phyloP scores from a whole-genome alignment of 257 asterid species.

The Solanum rostratum region DNA sequence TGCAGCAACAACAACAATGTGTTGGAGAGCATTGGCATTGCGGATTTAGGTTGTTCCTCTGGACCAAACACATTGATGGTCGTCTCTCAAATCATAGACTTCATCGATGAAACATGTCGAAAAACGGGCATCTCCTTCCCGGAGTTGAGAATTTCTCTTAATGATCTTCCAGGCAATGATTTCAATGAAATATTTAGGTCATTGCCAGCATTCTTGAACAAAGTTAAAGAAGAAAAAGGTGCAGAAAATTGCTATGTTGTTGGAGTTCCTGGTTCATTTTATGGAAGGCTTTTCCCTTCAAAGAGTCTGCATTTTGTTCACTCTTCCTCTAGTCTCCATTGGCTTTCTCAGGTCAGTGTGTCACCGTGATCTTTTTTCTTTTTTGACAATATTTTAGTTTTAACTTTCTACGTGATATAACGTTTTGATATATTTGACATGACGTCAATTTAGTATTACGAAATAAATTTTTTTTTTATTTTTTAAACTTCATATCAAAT shows the following conservation, averaged over 20 bases:
- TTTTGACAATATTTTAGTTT: too few relatives aligned
- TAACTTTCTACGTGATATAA: too few relatives aligned
- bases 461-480: too few relatives aligned
- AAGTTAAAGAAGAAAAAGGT: slow-evolving; percentile 14
- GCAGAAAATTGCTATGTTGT: slow-evolving; percentile 29
- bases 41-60: slow-evolving; percentile 66
- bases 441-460: too few relatives aligned
- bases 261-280: slow-evolving; percentile 46
- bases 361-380: too few relatives aligned
- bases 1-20: slow-evolving; percentile 1
- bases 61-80: slow-evolving; percentile 51
- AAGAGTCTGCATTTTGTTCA: slow-evolving; percentile 44
- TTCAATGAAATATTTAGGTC: slow-evolving; percentile 38
- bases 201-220: slow-evolving; percentile 36
- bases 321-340: slow-evolving; percentile 68
- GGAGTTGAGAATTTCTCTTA: slow-evolving; percentile 42
- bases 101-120: neutral
- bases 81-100: slow-evolving; percentile 17
- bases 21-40: slow-evolving; percentile 41
- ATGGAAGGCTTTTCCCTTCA: slow-evolving; percentile 47
- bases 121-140: slow-evolving; percentile 16
- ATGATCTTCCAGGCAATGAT: slow-evolving; percentile 70
- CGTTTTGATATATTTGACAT: too few relatives aligned
- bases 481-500: too few relatives aligned
- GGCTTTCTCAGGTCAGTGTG: slow-evolving; percentile 54